Percentiles rank a stretch among this genome's conserved stretches.
These are phyloP conservation scores for Trichocomaceae sp. DNA, from an alignment of 2,329 filamentous ascomycete genomes.

Conservation along the genomic window DNA sequence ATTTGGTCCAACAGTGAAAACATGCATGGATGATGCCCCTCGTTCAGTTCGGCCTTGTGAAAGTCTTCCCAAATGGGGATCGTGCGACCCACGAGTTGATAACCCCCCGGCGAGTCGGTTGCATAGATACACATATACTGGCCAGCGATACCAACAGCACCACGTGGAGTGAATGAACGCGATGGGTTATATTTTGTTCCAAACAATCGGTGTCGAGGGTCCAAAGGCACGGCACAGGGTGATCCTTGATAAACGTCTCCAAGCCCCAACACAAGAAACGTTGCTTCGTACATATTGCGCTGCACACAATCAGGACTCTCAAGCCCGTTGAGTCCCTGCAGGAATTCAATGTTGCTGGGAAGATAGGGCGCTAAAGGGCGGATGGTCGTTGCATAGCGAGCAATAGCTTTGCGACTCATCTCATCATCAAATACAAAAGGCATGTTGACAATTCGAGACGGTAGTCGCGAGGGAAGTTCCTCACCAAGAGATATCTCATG, in stretches of 20 bases:
- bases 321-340: background rate
- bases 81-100: background rate
- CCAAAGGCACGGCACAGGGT: background rate
- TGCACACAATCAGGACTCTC: background rate
- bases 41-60: background rate
- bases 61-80: background rate
- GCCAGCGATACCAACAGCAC: background rate
- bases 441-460: background rate
- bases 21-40: background rate
- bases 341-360: background rate
- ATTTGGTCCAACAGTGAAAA: background rate
- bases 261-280: background rate
- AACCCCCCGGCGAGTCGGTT: background rate
- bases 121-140: background rate
- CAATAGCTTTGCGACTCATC: background rate
- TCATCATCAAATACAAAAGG: background rate
- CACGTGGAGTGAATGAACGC: background rate
- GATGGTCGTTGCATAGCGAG: background rate
- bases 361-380: background rate
- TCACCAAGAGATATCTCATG: background rate
- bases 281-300: background rate
- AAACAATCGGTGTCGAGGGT: background rate
- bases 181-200: background rate
- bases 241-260: background rate
- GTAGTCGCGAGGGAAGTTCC: background rate